Base-by-base conservation (phyloP, 495 filamentous ascomycete genomes). In the Penicillium maclennaniae region DNA sequence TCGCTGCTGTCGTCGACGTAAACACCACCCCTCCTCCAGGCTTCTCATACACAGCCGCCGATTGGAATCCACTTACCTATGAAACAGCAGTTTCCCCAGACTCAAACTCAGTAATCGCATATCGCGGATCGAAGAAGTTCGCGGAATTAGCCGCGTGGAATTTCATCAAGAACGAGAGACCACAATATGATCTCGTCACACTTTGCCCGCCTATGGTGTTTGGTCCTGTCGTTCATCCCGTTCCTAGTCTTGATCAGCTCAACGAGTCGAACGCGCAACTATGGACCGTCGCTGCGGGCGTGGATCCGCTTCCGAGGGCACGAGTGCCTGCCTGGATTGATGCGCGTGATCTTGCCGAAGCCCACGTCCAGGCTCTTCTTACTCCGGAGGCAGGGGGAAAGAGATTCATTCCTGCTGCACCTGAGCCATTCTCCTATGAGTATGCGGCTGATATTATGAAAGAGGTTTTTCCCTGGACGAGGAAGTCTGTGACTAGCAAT, bases 41-140 rank as follows among this genome's bases (percentile, higher is more conserved):
- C 7, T 77, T 82, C 56, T 77, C 67, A 8, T 90, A 86, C 65
- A 73, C 73, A 46, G 85, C 86, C 48, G 67, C 67, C 1, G 82
- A 89, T 61, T 93, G 88, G 88, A 92, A 89, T 71, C 87, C 88
- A 0, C 74, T 85, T 1, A 87, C 84, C 10, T 65, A 79, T 36
- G 81, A 83, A 58, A 71, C 83, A 48, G 77, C 86, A 1, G 63
- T 73, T 16, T 57, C 73, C 15, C 49, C 52, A 17, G 27, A 34
- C 2, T 55, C 65, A 5, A 72, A 71, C 40, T 57, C 77, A 2
- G 77, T 72, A 0, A 49, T 61, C 5, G 84, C 83, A 16, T 91
- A 89, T 71, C 72, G 80, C 6, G 83, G 73, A 15, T 79, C 76
- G 16, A 86, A 85, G 71, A 81, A 71, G 43, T 72, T 79, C 6